Evolutionary conservation across 805 yeast species (phyloP), one percentile per base, ranked within the genome.

Genomic region (Kluyveromyces aestuarii): DNA sequence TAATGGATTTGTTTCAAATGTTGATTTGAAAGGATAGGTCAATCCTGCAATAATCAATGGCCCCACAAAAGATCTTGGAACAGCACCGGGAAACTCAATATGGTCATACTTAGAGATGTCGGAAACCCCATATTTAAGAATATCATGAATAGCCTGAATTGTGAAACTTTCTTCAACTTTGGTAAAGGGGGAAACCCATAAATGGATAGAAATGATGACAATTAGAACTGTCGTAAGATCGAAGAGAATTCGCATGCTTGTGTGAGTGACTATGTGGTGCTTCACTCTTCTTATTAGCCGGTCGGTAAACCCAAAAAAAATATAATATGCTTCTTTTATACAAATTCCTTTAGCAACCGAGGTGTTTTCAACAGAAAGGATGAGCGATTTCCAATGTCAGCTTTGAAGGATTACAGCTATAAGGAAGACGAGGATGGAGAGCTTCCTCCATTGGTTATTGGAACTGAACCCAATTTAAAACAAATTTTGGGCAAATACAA

Each of bases 141-240:
- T 72, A 58, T 91, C 97, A 60, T 90, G 89, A 40, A 87, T 72
- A 0, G 97, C 97, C 59, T 91, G 97, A 41, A 87, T 71, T 56
- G 83, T 87, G 72, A 91, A 91, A 27, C 96, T 87, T 63, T 91
- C 98, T 63, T 91, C 97, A 0, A 91, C 96, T 66, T 91, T 91
- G 1, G 97, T 84, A 65, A 70, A 87, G 0, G 96, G 97, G 0
- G 96, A 75, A 1, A 77, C 56, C 10, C 70, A 53, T 51, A 84
- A 56, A 60, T 82, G 81, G 43, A 67, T 65, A 1, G 72, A 62
- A 10, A 84, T 72, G 6, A 75, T 62, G 2, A 67, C 70, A 18
- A 84, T 51, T 14, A 83, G 62, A 6, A 69, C 49, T 8, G 70
- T 56, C 40, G 61, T 64, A 25, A 58, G 44, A 45, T 55, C 45